Evolutionary conservation across 176 grass and related monocot genomes (phyloP).

Genomic region (Chloris gayana): DNA sequence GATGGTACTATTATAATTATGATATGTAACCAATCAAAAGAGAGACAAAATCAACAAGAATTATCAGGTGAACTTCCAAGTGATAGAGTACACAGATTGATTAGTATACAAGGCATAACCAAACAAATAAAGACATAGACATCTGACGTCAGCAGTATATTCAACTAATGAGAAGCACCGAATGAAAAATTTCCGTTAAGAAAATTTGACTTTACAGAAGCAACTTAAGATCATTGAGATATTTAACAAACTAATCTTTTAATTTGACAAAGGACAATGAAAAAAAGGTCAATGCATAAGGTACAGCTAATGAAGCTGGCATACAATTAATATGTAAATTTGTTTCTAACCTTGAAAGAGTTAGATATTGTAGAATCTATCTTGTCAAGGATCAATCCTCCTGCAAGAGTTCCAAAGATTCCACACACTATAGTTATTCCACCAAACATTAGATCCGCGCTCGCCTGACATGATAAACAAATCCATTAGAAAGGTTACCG

Average conservation of each 20-base stretch:
- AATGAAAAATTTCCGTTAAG: neutral
- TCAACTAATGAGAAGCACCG: neutral
- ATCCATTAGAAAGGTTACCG: conserved; percentile 36
- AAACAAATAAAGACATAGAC: neutral
- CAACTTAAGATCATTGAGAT: neutral
- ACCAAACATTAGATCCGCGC: conserved; percentile 95
- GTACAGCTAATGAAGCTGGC: neutral
- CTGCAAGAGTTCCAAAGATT: conserved; percentile 89
- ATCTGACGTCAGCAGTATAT: conserved; percentile 7
- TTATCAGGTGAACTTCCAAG: conserved; percentile 3
- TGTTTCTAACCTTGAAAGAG: conserved; percentile 80
- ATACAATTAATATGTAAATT: conserved; percentile 18
- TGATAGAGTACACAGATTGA: neutral
- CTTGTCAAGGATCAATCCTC: conserved; percentile 86
- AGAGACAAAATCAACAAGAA: neutral
- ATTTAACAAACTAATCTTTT: conserved; percentile 17
- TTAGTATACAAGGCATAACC: neutral
- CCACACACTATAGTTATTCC: conserved; percentile 98
- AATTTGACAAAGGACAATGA: neutral
- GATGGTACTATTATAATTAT: neutral
- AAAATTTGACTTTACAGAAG: conserved; percentile 1
- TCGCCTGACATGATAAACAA: conserved; percentile 66
- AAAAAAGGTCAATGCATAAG: conserved; percentile 4
- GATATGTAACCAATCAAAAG: neutral
- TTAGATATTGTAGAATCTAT: conserved; percentile 85